Percentiles rank a stretch among this genome's conserved stretches.
These are phyloP conservation scores for Agaricus blazei DNA, from an alignment of 768 basidiomycete species.

Conservation along the genomic window DNA sequence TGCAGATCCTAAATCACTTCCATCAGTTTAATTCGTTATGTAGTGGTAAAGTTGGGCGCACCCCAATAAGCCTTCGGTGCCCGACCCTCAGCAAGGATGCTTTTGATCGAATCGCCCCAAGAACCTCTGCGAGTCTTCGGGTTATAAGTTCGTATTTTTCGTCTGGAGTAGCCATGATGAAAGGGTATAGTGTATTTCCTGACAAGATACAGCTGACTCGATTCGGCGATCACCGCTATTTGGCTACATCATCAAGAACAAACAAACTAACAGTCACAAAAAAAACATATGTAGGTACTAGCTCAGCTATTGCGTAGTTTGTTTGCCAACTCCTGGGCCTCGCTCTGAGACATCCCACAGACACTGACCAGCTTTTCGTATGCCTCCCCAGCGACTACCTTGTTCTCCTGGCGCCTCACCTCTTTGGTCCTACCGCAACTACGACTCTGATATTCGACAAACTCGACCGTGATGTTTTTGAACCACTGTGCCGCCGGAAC, in stretches of 20 bases:
- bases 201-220: conserved; percentile 6
- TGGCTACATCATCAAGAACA: background rate
- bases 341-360: conserved; percentile 1
- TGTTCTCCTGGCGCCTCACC: background rate
- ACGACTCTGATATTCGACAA: background rate
- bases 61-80: conserved; percentile 91
- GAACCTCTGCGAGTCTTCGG: conserved; percentile 78
- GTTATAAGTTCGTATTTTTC: conserved; percentile 81
- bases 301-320: background rate
- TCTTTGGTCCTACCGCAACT: background rate
- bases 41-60: conserved; percentile 28
- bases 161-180: conserved; percentile 31
- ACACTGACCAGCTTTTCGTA: background rate
- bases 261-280: background rate
- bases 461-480: background rate
- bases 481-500: conserved; percentile 5
- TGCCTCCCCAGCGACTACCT: background rate
- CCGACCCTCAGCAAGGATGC: conserved; percentile 71
- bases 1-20: conserved; percentile 65
- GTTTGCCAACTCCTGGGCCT: background rate
- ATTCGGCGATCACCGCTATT: conserved; percentile 10
- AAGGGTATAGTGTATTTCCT: background rate
- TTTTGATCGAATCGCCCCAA: conserved; percentile 84
- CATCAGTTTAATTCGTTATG: conserved; percentile 9
- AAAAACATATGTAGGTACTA: background rate